Evolutionary conservation across 179 eudicot species (phyloP).

Genomic region (Vitellaria paradoxa): DNA sequence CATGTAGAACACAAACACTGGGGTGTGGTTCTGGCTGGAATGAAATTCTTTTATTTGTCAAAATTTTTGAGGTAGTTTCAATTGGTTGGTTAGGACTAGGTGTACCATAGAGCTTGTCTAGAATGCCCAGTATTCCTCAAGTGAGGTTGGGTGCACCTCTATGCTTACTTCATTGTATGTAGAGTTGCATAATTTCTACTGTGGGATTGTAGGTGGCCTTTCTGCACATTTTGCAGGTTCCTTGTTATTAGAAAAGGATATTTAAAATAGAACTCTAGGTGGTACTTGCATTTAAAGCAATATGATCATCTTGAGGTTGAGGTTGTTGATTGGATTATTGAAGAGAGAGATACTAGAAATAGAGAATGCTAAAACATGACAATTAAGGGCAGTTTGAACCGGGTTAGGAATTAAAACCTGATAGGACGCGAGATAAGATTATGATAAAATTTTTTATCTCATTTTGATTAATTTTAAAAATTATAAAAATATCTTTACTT

Average conservation of each 20-base stretch:
- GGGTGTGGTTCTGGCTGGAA: slow-evolving; percentile 2
- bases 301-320: slow-evolving; percentile 1
- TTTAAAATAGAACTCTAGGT: background rate
- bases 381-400: no score
- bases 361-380: no score
- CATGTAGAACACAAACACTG: background rate
- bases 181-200: background rate
- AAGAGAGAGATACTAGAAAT: no score
- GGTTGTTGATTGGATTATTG: background rate
- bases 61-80: slow-evolving; percentile 10
- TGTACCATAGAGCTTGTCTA: slow-evolving; percentile 5
- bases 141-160: slow-evolving; percentile 4
- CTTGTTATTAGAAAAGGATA: background rate
- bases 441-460: no score
- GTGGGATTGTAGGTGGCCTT: background rate
- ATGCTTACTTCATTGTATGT: background rate
- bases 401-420: no score
- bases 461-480: no score
- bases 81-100: background rate
- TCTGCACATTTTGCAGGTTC: background rate
- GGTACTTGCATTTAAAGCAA: slow-evolving; percentile 5
- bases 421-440: no score
- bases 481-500: no score
- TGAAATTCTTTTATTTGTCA: background rate
- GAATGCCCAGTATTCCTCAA: background rate